Evolutionary conservation across 805 yeast species (phyloP).

Genomic region (Saturnispora sekii): DNA sequence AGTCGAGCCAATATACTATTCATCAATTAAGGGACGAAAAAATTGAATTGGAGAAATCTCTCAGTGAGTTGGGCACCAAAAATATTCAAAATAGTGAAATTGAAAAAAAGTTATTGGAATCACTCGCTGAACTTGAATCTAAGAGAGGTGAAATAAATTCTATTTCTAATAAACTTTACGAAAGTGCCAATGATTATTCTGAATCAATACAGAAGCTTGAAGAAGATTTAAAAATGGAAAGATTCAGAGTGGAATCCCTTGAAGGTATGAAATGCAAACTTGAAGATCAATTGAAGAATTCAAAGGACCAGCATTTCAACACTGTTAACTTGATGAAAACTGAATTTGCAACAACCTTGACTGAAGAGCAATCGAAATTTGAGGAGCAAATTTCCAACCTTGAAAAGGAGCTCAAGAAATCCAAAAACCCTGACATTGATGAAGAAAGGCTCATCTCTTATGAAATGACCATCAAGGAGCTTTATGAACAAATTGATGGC

Average conservation of each 20-base stretch:
- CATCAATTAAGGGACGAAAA: too few species aligned
- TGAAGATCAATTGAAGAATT: conserved; percentile 3
- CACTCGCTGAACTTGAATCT: neutral
- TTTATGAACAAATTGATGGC: conserved; percentile 6
- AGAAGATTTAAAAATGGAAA: conserved; percentile 7
- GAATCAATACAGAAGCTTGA: conserved; percentile 4
- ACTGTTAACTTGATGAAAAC: neutral
- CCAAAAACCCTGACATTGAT: neutral
- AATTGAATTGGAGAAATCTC: too few species aligned
- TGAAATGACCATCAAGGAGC: conserved; percentile 6
- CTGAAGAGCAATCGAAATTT: neutral
- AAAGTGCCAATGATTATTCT: neutral
- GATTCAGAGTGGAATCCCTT: conserved; percentile 6
- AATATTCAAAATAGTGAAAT: too few species aligned
- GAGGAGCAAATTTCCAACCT: neutral
- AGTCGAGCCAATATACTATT: too few species aligned
- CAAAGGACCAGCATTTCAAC: neutral
- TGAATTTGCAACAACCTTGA: neutral
- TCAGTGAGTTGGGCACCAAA: too few species aligned
- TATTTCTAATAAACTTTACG: neutral
- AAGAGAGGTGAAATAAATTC: neutral
- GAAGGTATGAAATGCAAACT: conserved; percentile 7
- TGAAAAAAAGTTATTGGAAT: too few species aligned
- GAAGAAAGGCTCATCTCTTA: conserved; percentile 2
- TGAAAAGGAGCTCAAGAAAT: neutral